A percentile compares a stretch with the other conserved stretches of the same genome.
Evolutionary conservation across 345 rosid genomes (phyloP).

Genomic region (Turnera subulata): DNA sequence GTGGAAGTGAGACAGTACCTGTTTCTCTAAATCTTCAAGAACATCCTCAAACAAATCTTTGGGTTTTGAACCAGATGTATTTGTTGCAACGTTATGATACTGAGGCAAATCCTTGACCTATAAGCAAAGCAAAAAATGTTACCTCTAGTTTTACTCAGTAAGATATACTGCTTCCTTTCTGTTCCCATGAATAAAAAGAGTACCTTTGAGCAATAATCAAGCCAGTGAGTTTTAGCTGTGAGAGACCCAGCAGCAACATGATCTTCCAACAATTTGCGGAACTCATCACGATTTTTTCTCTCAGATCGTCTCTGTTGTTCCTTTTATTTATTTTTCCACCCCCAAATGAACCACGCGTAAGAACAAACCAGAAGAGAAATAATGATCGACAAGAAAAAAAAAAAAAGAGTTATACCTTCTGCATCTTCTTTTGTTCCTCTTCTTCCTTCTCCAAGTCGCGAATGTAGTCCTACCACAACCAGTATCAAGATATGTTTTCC

Average conservation of each 20-base stretch:
- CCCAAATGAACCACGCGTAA: constrained; percentile 14
- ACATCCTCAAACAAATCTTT: constrained; percentile 96
- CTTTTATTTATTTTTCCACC: constrained; percentile 35
- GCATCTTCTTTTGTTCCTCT: constrained; percentile 81
- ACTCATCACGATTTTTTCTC: constrained; percentile 88
- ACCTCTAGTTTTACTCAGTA: background rate
- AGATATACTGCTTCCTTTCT: background rate
- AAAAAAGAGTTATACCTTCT: constrained; percentile 55
- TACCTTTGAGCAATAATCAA: constrained; percentile 83
- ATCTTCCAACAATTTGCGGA: constrained; percentile 74
- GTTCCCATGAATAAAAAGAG: constrained; percentile 5
- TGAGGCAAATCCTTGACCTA: constrained; percentile 81
- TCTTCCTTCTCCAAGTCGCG: constrained; percentile 86
- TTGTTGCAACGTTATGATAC: constrained; percentile 87
- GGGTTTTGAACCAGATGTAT: constrained; percentile 83
- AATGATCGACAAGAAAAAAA: too few relatives aligned
- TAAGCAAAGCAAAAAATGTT: constrained; percentile 8
- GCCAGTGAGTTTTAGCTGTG: constrained; percentile 85
- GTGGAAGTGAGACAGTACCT: constrained; percentile 35
- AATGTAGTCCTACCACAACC: constrained; percentile 65
- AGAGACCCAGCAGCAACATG: constrained; percentile 68
- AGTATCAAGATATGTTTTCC: constrained; percentile 22
- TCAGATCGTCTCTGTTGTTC: constrained; percentile 83
- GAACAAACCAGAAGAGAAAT: background rate
- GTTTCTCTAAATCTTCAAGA: constrained; percentile 71